These are phyloP conservation scores for Amphicarpaea edgeworthii DNA, from an alignment of 306 rosid genomes.

Conservation along the genomic window DNA sequence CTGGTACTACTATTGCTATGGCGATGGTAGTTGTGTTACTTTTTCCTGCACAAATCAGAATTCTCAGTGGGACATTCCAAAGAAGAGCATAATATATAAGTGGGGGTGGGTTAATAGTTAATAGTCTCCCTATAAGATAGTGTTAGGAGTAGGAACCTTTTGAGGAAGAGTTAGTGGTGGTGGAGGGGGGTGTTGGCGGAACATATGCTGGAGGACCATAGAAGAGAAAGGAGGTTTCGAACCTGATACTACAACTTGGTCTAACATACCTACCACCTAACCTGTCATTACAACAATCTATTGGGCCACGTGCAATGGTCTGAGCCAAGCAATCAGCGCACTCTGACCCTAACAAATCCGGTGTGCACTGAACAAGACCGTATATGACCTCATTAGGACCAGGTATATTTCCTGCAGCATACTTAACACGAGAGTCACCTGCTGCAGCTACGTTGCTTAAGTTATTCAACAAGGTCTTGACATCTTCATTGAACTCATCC, in stretches of 20 bases:
- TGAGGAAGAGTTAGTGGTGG: neutral
- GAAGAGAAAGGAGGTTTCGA: neutral
- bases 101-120: too few relatives aligned
- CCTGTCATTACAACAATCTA: slow-evolving; percentile 20
- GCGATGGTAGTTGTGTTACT: slow-evolving; percentile 1
- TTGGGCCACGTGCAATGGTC: neutral
- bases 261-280: slow-evolving; percentile 23
- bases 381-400: slow-evolving; percentile 12
- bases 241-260: slow-evolving; percentile 51
- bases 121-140: too few relatives aligned
- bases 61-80: neutral
- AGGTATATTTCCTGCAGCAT: neutral
- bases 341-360: slow-evolving; percentile 28
- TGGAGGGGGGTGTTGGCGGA: neutral
- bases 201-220: neutral
- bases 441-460: neutral
- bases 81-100: too few relatives aligned
- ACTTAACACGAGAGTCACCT: slow-evolving; percentile 39
- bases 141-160: neutral
- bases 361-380: slow-evolving; percentile 57
- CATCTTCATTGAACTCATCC: neutral
- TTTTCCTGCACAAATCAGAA: slow-evolving; percentile 53
- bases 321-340: slow-evolving; percentile 41
- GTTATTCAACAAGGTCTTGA: neutral
- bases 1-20: slow-evolving; percentile 38